Evolutionary conservation across 2,329 filamentous ascomycete species (phyloP).

Genomic region (Juglanconis sp.): DNA sequence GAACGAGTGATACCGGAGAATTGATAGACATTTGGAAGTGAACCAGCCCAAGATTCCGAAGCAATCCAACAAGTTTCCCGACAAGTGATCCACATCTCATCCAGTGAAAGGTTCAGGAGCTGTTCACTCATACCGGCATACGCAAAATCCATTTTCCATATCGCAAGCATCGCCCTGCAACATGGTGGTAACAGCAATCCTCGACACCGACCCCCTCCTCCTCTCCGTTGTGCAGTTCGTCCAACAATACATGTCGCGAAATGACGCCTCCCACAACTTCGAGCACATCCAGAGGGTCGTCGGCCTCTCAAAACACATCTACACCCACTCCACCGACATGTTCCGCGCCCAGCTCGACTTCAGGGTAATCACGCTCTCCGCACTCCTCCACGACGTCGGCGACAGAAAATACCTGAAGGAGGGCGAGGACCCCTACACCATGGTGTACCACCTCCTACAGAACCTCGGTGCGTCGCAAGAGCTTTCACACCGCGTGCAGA

Average conservation of each 20-base stretch:
- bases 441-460: slow-evolving; percentile 54
- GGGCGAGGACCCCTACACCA: slow-evolving; percentile 53
- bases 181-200: slow-evolving; percentile 21
- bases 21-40: too few relatives aligned
- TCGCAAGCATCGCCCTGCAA: neutral
- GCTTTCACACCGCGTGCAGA: slow-evolving; percentile 66
- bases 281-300: slow-evolving; percentile 78
- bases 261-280: slow-evolving; percentile 88
- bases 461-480: slow-evolving; percentile 51
- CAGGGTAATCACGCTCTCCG: slow-evolving; percentile 62
- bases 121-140: neutral
- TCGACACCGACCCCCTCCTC: slow-evolving; percentile 46
- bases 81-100: neutral
- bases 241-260: slow-evolving; percentile 68
- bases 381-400: slow-evolving; percentile 82
- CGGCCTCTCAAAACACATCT: slow-evolving; percentile 65
- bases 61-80: neutral
- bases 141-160: neutral
- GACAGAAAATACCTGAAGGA: slow-evolving; percentile 75
- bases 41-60: neutral
- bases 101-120: too few relatives aligned
- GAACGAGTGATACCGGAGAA: neutral
- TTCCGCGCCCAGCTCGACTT: slow-evolving; percentile 37
- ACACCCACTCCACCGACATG: slow-evolving; percentile 30
- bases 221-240: slow-evolving; percentile 60